A percentile compares a stretch with the other conserved stretches of the same genome.
These are phyloP conservation scores for Ascodesmis nigricans DNA, from an alignment of 495 filamentous ascomycete species.

Conservation along the genomic window DNA sequence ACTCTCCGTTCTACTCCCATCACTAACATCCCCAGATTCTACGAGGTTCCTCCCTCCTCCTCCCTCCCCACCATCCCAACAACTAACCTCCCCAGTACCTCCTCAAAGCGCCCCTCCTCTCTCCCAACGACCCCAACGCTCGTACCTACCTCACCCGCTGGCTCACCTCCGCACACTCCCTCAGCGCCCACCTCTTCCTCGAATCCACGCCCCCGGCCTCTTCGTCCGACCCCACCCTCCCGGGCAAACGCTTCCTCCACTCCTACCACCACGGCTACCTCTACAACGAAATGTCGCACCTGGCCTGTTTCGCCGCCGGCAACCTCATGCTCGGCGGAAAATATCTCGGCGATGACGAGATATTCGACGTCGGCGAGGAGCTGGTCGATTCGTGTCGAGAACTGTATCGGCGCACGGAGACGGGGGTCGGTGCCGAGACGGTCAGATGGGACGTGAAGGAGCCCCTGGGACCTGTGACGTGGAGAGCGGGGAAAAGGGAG, in stretches of 20 bases:
- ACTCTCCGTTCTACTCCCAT: slow-evolving; percentile 1
- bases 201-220: background rate
- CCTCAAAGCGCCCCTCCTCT: slow-evolving; percentile 23
- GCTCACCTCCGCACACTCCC: slow-evolving; percentile 23
- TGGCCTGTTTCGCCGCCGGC: slow-evolving; percentile 24
- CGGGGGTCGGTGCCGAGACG: slow-evolving; percentile 23
- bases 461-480: background rate
- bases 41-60: slow-evolving; percentile 14
- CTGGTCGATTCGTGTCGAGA: slow-evolving; percentile 21
- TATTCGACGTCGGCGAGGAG: slow-evolving; percentile 21
- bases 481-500: background rate
- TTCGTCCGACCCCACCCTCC: background rate
- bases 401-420: slow-evolving; percentile 19
- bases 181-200: slow-evolving; percentile 17
- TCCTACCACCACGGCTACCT: slow-evolving; percentile 18
- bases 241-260: slow-evolving; percentile 9
- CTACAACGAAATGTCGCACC: slow-evolving; percentile 23
- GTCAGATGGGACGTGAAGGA: background rate
- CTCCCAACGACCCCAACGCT: slow-evolving; percentile 16
- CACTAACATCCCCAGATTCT: slow-evolving; percentile 13
- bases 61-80: slow-evolving; percentile 1
- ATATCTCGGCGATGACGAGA: slow-evolving; percentile 14
- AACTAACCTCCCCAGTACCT: slow-evolving; percentile 23
- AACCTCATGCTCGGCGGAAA: slow-evolving; percentile 23
- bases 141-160: slow-evolving; percentile 23